These are phyloP conservation scores for Leptographium radiaticola DNA, from an alignment of 2,329 filamentous ascomycete species.

Conservation along the genomic window DNA sequence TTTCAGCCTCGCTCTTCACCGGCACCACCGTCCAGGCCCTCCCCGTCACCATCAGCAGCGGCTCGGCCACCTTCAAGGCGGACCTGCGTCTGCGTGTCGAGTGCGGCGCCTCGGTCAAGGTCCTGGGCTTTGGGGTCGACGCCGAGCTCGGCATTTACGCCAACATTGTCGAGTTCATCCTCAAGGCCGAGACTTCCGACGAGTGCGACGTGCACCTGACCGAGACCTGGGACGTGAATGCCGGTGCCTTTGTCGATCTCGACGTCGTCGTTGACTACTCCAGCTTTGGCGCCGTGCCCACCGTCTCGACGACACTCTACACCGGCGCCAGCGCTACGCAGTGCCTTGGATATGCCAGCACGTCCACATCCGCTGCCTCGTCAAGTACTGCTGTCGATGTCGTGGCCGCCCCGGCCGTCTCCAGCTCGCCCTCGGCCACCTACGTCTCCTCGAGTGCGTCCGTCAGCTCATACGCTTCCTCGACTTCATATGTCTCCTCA, in stretches of 20 bases:
- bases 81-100: slow-evolving; percentile 37
- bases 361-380: neutral
- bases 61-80: slow-evolving; percentile 32
- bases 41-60: slow-evolving; percentile 32
- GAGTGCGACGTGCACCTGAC: slow-evolving; percentile 22
- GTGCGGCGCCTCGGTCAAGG: slow-evolving; percentile 25
- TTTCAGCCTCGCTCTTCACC: slow-evolving; percentile 33
- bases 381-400: neutral
- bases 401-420: neutral
- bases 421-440: neutral
- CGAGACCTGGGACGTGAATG: slow-evolving; percentile 26
- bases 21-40: slow-evolving; percentile 27
- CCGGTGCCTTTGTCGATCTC: slow-evolving; percentile 22
- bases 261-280: slow-evolving; percentile 24
- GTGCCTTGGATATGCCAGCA: slow-evolving; percentile 16
- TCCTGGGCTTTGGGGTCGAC: slow-evolving; percentile 23
- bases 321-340: slow-evolving; percentile 22
- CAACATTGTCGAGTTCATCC: slow-evolving; percentile 41
- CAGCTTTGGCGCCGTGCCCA: slow-evolving; percentile 25
- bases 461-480: too few relatives aligned
- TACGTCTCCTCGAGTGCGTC: neutral
- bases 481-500: too few relatives aligned
- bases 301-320: slow-evolving; percentile 26
- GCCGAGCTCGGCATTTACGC: slow-evolving; percentile 33
- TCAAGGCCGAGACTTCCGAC: slow-evolving; percentile 23